Base-by-base conservation (phyloP, 2,329 filamentous ascomycete genomes). In the Fusarium gaditjirri region DNA sequence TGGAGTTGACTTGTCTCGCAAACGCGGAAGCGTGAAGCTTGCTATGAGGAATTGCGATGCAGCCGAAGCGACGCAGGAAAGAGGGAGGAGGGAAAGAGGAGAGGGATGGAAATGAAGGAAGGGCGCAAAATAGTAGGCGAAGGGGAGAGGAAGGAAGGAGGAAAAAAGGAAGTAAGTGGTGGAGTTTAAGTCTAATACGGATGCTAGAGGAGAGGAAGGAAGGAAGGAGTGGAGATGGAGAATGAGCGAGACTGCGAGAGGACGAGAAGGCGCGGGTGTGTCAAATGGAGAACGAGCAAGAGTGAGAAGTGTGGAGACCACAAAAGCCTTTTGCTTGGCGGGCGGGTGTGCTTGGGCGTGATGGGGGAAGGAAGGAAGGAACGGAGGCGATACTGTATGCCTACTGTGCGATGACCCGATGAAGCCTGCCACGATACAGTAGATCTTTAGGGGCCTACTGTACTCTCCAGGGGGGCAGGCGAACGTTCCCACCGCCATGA, bases 161-260 rank as follows among this genome's bases (percentile, higher is more conserved):
- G 60, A 61, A 53, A 44, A 69, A 71, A 76, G 75, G 74, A 79
- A 77, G 75, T 78, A 77, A 78, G 73, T 74, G 75, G 75, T 76
- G 77, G 74, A 76, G 75, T 77, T 75, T 74, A 76, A 75, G 76
- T 76, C 63, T 71, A 50, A 50, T 35, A 35, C 31, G 47, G 77
- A 77, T 73, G 39, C 49, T 53, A 75, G 76, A 71, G 72, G 79
- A 77, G 77, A 77, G 72, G 80, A 77, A 78, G 76, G 79, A 77
- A 77, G 75, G 74, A 56, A 68, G 57, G 65, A 69, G 66, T 69
- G 65, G 66, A 68, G 65, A 65, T 43, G 23, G 23, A 39, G 55
- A 33, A 36, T 50, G 55, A 54, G 27, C 56, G 29, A n/a, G n/a
- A n/a, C n/a, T n/a, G n/a, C n/a, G n/a, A 62, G 31, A 29, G 53